These are phyloP conservation scores for Phascolomyces articulosus DNA, from an alignment of 371 early-diverging fungal species.

Conservation along the genomic window DNA sequence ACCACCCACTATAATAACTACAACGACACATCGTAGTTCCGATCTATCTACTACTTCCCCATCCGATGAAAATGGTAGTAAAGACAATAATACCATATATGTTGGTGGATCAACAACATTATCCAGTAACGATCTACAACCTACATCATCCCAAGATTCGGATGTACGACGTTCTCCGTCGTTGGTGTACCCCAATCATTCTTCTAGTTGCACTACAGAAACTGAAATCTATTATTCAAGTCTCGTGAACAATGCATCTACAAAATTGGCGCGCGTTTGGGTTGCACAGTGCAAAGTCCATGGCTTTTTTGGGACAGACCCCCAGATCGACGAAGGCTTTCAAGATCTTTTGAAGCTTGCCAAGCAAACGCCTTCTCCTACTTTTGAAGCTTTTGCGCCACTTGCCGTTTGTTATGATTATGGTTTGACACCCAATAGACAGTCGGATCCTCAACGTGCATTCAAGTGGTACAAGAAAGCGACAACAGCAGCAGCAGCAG, in stretches of 20 bases:
- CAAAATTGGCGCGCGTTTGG: conserved; percentile 4
- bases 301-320: not conserved
- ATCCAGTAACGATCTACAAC: not conserved
- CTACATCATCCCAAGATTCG: not conserved
- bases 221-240: conserved; percentile 8
- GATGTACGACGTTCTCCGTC: conserved; percentile 1
- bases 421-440: conserved; percentile 9
- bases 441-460: conserved; percentile 5
- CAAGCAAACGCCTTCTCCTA: not conserved
- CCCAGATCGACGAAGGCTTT: not conserved
- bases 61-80: too few relatives aligned
- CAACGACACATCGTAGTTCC: too few relatives aligned
- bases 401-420: conserved; percentile 8
- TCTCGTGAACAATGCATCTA: conserved; percentile 3
- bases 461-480: conserved; percentile 96
- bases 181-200: not conserved
- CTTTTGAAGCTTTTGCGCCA: not conserved
- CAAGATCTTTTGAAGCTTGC: not conserved
- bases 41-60: too few relatives aligned
- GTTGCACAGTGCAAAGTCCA: conserved; percentile 3
- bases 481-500: conserved; percentile 48
- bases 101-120: not conserved
- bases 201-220: not conserved
- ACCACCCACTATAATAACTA: not conserved
- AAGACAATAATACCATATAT: too few relatives aligned